A percentile compares a stretch with the other conserved stretches of the same genome.
Conservation (phyloP, 2,329 filamentous ascomycete genomes). For the Venturia carpophila region DNA sequence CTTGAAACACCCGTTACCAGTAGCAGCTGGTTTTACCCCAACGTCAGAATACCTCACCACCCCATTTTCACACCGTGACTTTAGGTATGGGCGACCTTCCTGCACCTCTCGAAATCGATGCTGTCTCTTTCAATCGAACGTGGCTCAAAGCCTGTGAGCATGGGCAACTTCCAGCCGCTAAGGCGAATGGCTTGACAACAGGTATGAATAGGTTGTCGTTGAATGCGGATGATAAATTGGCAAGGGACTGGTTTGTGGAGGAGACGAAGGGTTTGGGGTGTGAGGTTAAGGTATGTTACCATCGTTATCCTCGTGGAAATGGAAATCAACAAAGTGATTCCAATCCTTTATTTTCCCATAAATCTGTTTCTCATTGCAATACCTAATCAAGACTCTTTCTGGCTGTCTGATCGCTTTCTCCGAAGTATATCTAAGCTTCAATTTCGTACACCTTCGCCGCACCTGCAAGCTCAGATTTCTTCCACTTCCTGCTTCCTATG, state of each 20-base stretch:
- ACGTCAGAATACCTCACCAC: neutral
- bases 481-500: too few species aligned
- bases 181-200: constrained; percentile 32
- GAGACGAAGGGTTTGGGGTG: constrained; percentile 58
- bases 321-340: too few species aligned
- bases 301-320: neutral
- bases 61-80: neutral
- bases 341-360: neutral
- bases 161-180: neutral
- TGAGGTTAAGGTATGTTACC: neutral
- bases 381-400: too few species aligned
- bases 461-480: too few species aligned
- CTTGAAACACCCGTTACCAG: neutral
- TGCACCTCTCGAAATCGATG: neutral
- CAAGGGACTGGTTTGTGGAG: constrained; percentile 67
- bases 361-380: too few species aligned
- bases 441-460: too few species aligned
- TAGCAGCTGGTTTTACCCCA: neutral
- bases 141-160: constrained; percentile 8
- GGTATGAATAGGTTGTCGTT: constrained; percentile 71
- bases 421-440: too few species aligned
- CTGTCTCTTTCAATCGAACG: neutral
- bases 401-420: too few species aligned
- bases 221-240: constrained; percentile 61
- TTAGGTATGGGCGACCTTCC: neutral